Base-by-base conservation (phyloP, 176 grass and related monocot genomes). In the Oryza coarctata region DNA sequence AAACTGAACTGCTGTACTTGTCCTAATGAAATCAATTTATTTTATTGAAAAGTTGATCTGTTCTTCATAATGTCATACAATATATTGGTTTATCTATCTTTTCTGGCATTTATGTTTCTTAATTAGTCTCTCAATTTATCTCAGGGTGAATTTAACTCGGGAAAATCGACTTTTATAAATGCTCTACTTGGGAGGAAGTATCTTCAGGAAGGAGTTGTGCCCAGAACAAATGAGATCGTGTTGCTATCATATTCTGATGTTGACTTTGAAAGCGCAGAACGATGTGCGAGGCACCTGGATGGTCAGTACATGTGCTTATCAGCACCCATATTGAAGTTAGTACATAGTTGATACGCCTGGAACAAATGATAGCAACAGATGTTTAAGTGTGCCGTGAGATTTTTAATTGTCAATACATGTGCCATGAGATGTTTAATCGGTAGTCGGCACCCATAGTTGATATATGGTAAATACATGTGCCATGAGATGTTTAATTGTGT, bases 91-190 rank as follows among this genome's bases (percentile, higher is more conserved):
- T 63, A 70, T 80, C 67, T 28, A 74, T 63, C 8, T 49, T 44
- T 75, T 47, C 40, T 36, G 31, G 38, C 9, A 9, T 39, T 38
- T 3, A 67, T 66, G 11, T 12, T 34, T 12, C 0, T 72, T 43
- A 26, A 66, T 40, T 70, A 75, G 20, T 70, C 31, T 63, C 28
- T 76, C 28, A 29, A 78, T 64, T 77, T 52, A 58, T 83, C 25
- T 84, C 83, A 99, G 96, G 93, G 96, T 71, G 96, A 99, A 92
- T 99, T 95, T 88, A 99, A 99, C 63, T 95, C 91, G 6, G 96
- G 93, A 78, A 95, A 99, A 90, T 99, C 93, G 50, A 95, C 96
- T 40, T 94, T 99, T 79, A 95, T 99, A 85, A 99, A 99, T 85
- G 96, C 93, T 70, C 78, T 99, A 75, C 91, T 99, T 81, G 93